Evolutionary conservation across 2,329 filamentous ascomycete species (phyloP).

Genomic region (Alternaria tenuissima): DNA sequence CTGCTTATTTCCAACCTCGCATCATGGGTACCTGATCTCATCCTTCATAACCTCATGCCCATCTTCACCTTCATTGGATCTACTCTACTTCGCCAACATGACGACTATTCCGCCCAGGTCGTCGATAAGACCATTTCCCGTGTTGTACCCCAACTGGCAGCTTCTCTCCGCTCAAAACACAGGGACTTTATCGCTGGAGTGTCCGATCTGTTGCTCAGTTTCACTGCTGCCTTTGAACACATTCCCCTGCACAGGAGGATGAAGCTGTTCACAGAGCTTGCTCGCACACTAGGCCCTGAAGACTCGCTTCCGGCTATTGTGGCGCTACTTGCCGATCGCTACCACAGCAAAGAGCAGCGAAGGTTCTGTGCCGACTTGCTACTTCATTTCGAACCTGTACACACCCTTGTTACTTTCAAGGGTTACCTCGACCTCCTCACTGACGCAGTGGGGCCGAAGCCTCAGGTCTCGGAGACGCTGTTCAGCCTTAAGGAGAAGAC

Average conservation of each 20-base stretch:
- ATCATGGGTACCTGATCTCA: slow-evolving; percentile 85
- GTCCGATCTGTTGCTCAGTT: slow-evolving; percentile 91
- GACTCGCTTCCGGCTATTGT: slow-evolving; percentile 90
- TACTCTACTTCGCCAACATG: slow-evolving; percentile 88
- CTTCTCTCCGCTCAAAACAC: slow-evolving; percentile 79
- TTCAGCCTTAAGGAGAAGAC: slow-evolving; percentile 65
- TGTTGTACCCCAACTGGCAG: slow-evolving; percentile 89
- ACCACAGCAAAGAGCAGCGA: slow-evolving; percentile 77
- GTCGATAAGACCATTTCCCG: slow-evolving; percentile 93
- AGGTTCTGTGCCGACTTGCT: slow-evolving; percentile 80
- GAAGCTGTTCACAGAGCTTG: slow-evolving; percentile 82
- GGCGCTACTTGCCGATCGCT: slow-evolving; percentile 89
- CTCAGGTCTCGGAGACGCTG: slow-evolving; percentile 74
- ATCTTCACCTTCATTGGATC: slow-evolving; percentile 98
- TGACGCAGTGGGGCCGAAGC: slow-evolving; percentile 79
- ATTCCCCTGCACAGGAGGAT: slow-evolving; percentile 87
- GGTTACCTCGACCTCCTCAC: slow-evolving; percentile 78
- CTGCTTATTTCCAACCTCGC: slow-evolving; percentile 88
- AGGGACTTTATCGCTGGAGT: slow-evolving; percentile 82
- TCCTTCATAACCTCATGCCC: slow-evolving; percentile 97
- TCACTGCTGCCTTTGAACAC: slow-evolving; percentile 95
- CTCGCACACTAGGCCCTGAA: slow-evolving; percentile 82
- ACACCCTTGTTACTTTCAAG: slow-evolving; percentile 76
- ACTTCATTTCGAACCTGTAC: slow-evolving; percentile 73
- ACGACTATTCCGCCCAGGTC: slow-evolving; percentile 96